phyloP scores from a whole-genome alignment of 106 monocot species.

The Iris macrosiphon region DNA sequence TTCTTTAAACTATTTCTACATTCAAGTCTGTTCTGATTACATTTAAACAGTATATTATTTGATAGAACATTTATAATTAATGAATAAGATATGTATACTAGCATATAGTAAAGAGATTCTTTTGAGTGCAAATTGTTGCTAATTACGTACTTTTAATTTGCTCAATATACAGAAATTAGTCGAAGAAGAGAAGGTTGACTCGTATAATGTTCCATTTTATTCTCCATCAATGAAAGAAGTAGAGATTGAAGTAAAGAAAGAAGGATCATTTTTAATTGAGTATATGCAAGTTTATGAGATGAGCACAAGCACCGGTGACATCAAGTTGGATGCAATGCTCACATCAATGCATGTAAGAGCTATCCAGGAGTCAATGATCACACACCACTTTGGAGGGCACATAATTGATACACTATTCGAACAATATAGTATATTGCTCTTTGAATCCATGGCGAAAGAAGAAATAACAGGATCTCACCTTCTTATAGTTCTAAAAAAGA shows the following conservation, averaged over 20 bases:
- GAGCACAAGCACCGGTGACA: conserved; percentile 18
- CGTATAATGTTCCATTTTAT: conserved; percentile 72
- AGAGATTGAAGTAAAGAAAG: conserved; percentile 34
- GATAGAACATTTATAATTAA: too few relatives aligned
- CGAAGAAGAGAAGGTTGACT: conserved; percentile 39
- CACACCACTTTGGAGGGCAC: conserved; percentile 57
- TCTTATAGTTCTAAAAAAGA: conserved; percentile 36
- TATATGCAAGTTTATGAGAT: conserved; percentile 33
- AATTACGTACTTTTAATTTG: too few relatives aligned
- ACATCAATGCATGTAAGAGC: conserved; percentile 53
- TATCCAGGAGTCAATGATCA: conserved; percentile 64
- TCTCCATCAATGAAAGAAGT: conserved; percentile 57
- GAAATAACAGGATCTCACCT: conserved; percentile 27
- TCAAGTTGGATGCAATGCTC: conserved; percentile 19
- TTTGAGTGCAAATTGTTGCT: too few relatives aligned
- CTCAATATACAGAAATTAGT: conserved; percentile 27
- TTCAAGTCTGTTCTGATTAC: too few relatives aligned
- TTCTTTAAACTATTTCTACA: too few relatives aligned
- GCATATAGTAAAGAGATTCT: too few relatives aligned
- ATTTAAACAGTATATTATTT: too few relatives aligned
- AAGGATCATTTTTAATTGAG: conserved; percentile 54
- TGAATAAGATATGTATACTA: too few relatives aligned
- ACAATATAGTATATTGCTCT: conserved; percentile 31
- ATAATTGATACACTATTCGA: conserved; percentile 47
- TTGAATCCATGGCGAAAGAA: conserved; percentile 29